Conservation (phyloP, 345 rosid genomes). For the Geranium brycei region DNA sequence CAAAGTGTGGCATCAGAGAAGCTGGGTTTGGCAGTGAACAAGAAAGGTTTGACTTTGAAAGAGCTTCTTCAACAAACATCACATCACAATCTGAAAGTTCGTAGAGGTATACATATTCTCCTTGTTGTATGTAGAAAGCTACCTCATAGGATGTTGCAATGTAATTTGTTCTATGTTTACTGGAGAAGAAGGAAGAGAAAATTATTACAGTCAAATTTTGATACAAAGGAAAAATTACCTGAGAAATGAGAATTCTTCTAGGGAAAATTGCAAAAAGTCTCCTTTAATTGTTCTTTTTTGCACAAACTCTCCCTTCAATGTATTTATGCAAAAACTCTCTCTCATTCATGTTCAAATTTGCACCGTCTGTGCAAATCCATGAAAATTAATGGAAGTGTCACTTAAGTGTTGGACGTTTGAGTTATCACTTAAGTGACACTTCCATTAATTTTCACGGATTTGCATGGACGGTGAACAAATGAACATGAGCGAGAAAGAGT, state of each 20-base stretch:
- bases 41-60: slow-evolving; percentile 75
- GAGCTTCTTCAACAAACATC: slow-evolving; percentile 79
- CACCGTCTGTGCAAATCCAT: no score
- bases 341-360: no score
- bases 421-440: no score
- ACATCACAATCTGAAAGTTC: slow-evolving; percentile 76
- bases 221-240: background rate
- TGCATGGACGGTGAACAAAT: no score
- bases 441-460: no score
- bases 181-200: background rate
- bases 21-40: slow-evolving; percentile 68
- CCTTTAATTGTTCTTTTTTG: no score
- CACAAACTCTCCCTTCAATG: no score
- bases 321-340: no score
- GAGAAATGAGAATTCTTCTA: background rate
- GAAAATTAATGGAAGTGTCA: no score
- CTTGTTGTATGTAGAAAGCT: background rate
- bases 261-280: no score
- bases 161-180: background rate
- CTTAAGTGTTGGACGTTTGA: no score
- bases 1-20: slow-evolving; percentile 76
- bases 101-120: slow-evolving; percentile 33
- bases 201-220: background rate
- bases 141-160: background rate
- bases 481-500: no score